Conservation (phyloP, 2,329 filamentous ascomycete genomes). For the Akanthomyces dipterigenus region DNA sequence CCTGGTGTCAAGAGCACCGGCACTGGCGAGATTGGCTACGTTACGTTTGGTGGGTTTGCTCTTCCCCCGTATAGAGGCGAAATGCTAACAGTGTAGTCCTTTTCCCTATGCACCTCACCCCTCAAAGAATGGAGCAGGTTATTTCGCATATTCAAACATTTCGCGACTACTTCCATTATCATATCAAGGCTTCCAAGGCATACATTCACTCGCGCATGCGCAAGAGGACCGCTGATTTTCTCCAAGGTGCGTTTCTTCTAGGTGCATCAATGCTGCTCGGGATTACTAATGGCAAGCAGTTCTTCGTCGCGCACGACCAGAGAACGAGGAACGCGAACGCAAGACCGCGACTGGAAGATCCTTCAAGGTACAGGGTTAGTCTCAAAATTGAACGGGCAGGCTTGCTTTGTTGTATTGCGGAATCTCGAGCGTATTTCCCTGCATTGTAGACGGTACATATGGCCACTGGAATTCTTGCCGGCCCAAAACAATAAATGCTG, state of each 20-base stretch:
- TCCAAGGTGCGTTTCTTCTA: slow-evolving; percentile 67
- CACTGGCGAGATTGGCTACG: slow-evolving; percentile 87
- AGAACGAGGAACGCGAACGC: slow-evolving; percentile 93
- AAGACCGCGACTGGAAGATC: slow-evolving; percentile 97
- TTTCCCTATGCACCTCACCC: slow-evolving; percentile 89
- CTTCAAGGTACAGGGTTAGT: slow-evolving; percentile 56
- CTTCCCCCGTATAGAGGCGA: not conserved
- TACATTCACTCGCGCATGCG: slow-evolving; percentile 99
- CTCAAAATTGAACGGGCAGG: slow-evolving; percentile 14
- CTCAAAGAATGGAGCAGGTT: slow-evolving; percentile 84
- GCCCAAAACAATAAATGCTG: not conserved
- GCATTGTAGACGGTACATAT: not conserved
- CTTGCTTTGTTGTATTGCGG: not conserved
- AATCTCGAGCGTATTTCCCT: not conserved
- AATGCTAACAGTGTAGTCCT: slow-evolving; percentile 56
- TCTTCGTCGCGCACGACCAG: slow-evolving; percentile 88
- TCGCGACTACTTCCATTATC: slow-evolving; percentile 99
- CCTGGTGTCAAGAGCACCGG: slow-evolving; percentile 71
- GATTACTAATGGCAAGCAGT: slow-evolving; percentile 44
- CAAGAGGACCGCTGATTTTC: slow-evolving; percentile 93
- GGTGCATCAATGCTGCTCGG: not conserved
- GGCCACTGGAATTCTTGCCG: not conserved
- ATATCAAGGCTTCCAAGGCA: slow-evolving; percentile 98
- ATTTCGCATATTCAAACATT: slow-evolving; percentile 99
- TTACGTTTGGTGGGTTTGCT: slow-evolving; percentile 75